Conservation (phyloP, 2,329 filamentous ascomycete genomes). For the Ceratocystis diversiconidia region DNA sequence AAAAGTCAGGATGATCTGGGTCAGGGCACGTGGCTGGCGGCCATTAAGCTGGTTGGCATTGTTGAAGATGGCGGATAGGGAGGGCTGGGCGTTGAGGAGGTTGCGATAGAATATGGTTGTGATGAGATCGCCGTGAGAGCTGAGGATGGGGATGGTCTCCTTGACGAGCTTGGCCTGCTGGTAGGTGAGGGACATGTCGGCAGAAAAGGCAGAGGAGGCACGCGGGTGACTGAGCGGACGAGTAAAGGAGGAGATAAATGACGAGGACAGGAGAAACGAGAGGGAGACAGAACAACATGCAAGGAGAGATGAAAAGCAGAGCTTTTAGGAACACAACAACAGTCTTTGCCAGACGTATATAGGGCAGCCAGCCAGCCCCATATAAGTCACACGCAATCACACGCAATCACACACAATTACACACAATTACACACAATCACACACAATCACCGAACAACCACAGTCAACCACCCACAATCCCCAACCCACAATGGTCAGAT, state of each 20-base stretch:
- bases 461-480: too few species aligned
- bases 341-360: too few species aligned
- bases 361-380: too few species aligned
- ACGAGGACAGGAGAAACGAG: not conserved
- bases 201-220: conserved; percentile 8
- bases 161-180: conserved; percentile 60
- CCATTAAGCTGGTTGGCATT: conserved; percentile 52
- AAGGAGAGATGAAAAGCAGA: not conserved
- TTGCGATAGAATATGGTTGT: conserved; percentile 60
- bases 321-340: not conserved
- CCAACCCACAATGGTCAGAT: too few species aligned
- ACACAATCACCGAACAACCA: too few species aligned
- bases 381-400: too few species aligned
- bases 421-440: too few species aligned
- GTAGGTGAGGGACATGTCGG: conserved; percentile 39
- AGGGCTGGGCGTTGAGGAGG: conserved; percentile 49
- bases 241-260: conserved; percentile 6
- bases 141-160: conserved; percentile 58
- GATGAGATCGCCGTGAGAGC: conserved; percentile 52
- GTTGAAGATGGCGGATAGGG: conserved; percentile 58
- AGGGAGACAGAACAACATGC: not conserved
- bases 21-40: conserved; percentile 55
- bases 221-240: conserved; percentile 13
- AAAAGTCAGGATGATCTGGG: conserved; percentile 55
- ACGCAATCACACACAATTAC: too few species aligned